Evolutionary conservation across 2,329 filamentous ascomycete genomes (phyloP), one percentile per base, ranked within the genome.

Genomic region (Colletotrichum endophyticum): DNA sequence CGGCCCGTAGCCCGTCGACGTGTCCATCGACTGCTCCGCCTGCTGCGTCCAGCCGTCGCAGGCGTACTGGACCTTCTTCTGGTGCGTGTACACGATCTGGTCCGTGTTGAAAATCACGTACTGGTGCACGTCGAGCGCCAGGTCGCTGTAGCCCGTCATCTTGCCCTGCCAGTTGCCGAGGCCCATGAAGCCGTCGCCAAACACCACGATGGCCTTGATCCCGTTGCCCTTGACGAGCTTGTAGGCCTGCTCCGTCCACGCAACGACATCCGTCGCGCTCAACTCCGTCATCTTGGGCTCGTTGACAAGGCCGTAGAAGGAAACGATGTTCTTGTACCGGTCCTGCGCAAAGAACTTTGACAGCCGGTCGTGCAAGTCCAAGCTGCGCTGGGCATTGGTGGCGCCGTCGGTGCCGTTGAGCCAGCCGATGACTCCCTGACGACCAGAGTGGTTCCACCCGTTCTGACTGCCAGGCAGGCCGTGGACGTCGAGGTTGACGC

Each of bases 101-200:
- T 94, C 93, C 53, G 92, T 92, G 89, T 99, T 98, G 90, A 99
- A 99, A 84, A 98, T 98, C 82, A 98, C 95, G 85, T 99, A 99
- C 85, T 99, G 96, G 86, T 99, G 97, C 49, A 98, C 97, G 85
- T 99, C 97, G n/a, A 99, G 92, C 22, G 98, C 91, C 79, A 99
- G 88, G 78, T 93, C 91, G 63, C 93, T 89, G 82, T 94, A 91
- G 27, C 90, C 89, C 79, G 94, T 91, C 79, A 99, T 91, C 83
- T 94, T 90, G 56, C 95, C 95, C 83, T 98, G 93, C 97, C 97
- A 99, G 82, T 98, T 96, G 79, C 90, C 89, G 6, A 99, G 91
- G 13, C 96, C 96, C 86, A 98, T 92, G 88, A 99, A 99, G 28
- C 97, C 97, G 85, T 99, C 97, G 72, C 96, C 96, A 81, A 99